Base-by-base conservation (phyloP, 1,139 yeast species). In the Kodamaea plutei region DNA sequence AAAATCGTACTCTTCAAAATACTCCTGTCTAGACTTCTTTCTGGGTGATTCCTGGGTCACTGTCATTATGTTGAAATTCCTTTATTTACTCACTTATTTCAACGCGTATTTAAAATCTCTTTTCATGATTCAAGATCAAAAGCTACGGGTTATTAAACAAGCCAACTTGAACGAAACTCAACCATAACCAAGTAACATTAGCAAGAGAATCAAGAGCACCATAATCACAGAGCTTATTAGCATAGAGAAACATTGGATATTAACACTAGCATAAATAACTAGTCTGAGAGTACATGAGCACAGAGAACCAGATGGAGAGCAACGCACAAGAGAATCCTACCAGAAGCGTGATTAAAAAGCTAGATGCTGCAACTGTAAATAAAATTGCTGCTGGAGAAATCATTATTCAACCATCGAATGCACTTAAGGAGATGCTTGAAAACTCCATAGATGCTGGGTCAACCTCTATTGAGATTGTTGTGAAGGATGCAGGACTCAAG, bases 301-400 rank as follows among this genome's bases (percentile, higher is more conserved):
- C 4, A 18, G 10, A 18, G 6, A 9, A 18, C 6, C 20, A 4
- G 20, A 9, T n/a, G n/a, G n/a, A n/a, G n/a, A n/a, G n/a, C n/a
- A n/a, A n/a, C n/a, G n/a, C n/a, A n/a, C n/a, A n/a, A 17, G 8
- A 17, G 20, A 17, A 17, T 17, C 8, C 7, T 7, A 17, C 20
- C 9, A 17, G 20, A 17, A 17, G 20, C 20, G 20, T 17, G 19
- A 33, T 33, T 13, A 24, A 20, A 15, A 33, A 33, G 30, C 68
- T 87, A 8, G 88, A 80, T 23, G 61, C 61, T 16, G 50, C 73
- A 4, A 97, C 89, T 20, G 84, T 93, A 31, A 89, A 87, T 54
- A 73, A 82, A 38, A 91, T 93, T 17, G 98, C 99, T 0, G 98
- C 99, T 1, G 98, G 98, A 1, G 98, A 93, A 59, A 87, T 93